Conservation (phyloP, 2,329 filamentous ascomycete genomes). For the Pezicula carpinea region DNA sequence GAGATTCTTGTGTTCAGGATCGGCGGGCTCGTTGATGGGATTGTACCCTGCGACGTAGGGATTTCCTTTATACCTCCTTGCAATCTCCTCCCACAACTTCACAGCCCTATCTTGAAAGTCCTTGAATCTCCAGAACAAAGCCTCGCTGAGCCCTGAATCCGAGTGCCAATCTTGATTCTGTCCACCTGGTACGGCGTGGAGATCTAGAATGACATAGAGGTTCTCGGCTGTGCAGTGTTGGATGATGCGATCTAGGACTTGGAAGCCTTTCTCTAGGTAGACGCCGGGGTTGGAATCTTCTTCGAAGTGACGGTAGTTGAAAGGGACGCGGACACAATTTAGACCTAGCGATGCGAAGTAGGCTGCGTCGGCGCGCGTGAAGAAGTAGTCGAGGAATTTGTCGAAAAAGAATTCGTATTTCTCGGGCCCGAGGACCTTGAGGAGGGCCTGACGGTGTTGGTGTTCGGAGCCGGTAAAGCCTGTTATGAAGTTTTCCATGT, state of each 20-base stretch:
- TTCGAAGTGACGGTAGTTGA: conserved; percentile 56
- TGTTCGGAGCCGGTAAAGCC: conserved; percentile 56
- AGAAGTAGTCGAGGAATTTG: conserved; percentile 44
- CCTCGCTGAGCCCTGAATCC: conserved; percentile 33
- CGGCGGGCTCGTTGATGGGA: conserved; percentile 30
- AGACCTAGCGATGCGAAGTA: conserved; percentile 51
- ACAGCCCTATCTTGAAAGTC: conserved; percentile 41
- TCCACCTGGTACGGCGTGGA: conserved; percentile 40
- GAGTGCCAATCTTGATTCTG: conserved; percentile 46
- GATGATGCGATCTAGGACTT: conserved; percentile 43
- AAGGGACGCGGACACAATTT: conserved; percentile 55
- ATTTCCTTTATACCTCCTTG: conserved; percentile 37
- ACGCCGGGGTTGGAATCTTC: conserved; percentile 46
- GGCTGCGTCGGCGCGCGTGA: conserved; percentile 51
- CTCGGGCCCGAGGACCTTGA: conserved; percentile 47
- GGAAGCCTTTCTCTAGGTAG: conserved; percentile 43
- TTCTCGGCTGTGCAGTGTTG: conserved; percentile 38
- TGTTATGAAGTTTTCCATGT: conserved; percentile 60
- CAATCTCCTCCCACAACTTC: conserved; percentile 39
- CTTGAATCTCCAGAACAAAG: conserved; percentile 43
- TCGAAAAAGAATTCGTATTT: conserved; percentile 59
- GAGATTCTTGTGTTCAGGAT: conserved; percentile 31
- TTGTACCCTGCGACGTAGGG: conserved; percentile 29
- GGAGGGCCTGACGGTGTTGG: conserved; percentile 49
- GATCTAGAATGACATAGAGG: conserved; percentile 41